A percentile compares a stretch with the other conserved stretches of the same genome.
Conservation (phyloP, 768 basidiomycete genomes). For the Lentinula lateritia region DNA sequence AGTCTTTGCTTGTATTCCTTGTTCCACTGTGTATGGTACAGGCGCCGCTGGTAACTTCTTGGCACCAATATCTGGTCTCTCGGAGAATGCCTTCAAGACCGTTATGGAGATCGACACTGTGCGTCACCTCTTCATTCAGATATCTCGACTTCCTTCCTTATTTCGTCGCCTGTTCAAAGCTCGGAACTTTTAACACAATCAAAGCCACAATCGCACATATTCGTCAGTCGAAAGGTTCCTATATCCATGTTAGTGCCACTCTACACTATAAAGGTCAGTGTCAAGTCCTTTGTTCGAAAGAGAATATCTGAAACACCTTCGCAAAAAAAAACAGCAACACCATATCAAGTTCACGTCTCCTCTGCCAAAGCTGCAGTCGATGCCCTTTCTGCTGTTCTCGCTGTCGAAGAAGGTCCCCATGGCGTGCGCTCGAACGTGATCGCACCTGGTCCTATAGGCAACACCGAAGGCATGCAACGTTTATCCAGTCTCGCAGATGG, state of each 20-base stretch:
- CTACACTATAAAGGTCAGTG: conserved; percentile 74
- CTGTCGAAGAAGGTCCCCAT: conserved; percentile 90
- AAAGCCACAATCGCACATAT: conserved; percentile 83
- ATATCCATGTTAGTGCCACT: conserved; percentile 86
- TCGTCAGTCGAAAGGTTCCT: conserved; percentile 68
- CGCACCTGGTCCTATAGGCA: conserved; percentile 75
- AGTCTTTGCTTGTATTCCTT: not conserved
- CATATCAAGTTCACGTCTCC: conserved; percentile 89
- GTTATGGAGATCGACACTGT: conserved; percentile 94
- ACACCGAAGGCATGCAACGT: conserved; percentile 72
- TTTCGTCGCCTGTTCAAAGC: conserved; percentile 30
- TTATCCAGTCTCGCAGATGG: conserved; percentile 24
- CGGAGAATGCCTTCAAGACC: conserved; percentile 86
- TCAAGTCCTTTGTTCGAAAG: not conserved
- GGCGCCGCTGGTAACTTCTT: conserved; percentile 97
- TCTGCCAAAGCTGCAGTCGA: conserved; percentile 95
- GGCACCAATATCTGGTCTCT: conserved; percentile 76
- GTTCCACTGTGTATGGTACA: conserved; percentile 19
- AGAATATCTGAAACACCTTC: conserved; percentile 4
- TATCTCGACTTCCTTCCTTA: not conserved
- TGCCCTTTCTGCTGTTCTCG: conserved; percentile 78
- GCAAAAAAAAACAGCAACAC: conserved; percentile 34
- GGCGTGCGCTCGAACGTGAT: conserved; percentile 91
- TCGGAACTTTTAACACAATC: conserved; percentile 92
- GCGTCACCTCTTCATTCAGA: conserved; percentile 16